Evolutionary conservation across 257 asterid species (phyloP), one percentile per base, ranked within the genome.

Genomic region (Petrea volubilis): DNA sequence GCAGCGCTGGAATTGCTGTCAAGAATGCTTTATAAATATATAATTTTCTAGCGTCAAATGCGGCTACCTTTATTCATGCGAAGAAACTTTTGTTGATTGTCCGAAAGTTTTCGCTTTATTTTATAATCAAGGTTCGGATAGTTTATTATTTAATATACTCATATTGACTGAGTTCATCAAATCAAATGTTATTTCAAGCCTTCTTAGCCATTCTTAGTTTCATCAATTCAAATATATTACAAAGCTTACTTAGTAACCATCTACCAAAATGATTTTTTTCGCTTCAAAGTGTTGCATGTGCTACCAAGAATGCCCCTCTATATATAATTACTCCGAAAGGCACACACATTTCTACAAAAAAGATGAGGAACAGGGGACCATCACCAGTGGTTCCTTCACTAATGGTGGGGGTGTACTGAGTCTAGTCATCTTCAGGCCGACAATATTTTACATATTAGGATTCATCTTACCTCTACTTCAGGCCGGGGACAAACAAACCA

Each of bases 21-120:
- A 41, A 47, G 25, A 23, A 64, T 18, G 24, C 24, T 47, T 7
- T n/a, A 7, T 1, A 12, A 38, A 38, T 38, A 5, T 2, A 38
- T 38, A 38, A n/a, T n/a, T 38, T 38, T 38, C 10, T 38, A 60
- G 12, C 36, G 63, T 31, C 76, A 18, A 70, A 58, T 70, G 53
- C 21, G 68, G 51, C 7, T 20, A 44, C 18, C 14, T 31, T 31
- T 31, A 31, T 31, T 31, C 7, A 31, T n/a, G n/a, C n/a, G n/a
- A n/a, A n/a, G n/a, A n/a, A n/a, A n/a, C n/a, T n/a, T n/a, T n/a
- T n/a, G n/a, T n/a, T n/a, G n/a, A n/a, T n/a, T n/a, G n/a, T n/a
- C n/a, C n/a, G n/a, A n/a, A n/a, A n/a, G n/a, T n/a, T n/a, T n/a
- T n/a, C n/a, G n/a, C n/a, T n/a, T n/a, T n/a, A n/a, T n/a, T n/a